Conservation (phyloP, 2,329 filamentous ascomycete species). For the Ceratocystis albifundus region DNA sequence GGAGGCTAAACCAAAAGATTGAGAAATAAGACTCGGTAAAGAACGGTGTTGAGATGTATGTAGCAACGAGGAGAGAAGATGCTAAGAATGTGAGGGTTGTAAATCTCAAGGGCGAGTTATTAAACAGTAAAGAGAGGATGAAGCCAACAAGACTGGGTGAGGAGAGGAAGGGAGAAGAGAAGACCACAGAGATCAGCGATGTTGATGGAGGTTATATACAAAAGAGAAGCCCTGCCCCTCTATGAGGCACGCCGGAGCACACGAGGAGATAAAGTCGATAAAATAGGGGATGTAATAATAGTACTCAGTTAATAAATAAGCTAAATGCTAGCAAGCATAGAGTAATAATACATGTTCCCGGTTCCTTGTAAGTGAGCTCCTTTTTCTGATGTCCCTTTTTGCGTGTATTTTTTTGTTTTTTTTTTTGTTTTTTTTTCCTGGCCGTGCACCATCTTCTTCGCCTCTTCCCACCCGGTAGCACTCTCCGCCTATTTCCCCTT, state of each 20-base stretch:
- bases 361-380: background rate
- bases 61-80: background rate
- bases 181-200: background rate
- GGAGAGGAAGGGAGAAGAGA: constrained; percentile 10
- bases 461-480: background rate
- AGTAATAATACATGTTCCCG: background rate
- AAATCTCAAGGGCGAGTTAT: constrained; percentile 11
- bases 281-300: background rate
- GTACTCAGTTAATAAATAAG: background rate
- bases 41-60: constrained; percentile 15
- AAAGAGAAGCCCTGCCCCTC: background rate
- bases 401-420: background rate
- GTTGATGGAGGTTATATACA: constrained; percentile 9
- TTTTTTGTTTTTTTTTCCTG: background rate
- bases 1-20: constrained; percentile 12
- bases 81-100: background rate
- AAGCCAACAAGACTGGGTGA: constrained; percentile 22
- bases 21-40: constrained; percentile 19
- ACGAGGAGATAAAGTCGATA: background rate
- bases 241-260: background rate
- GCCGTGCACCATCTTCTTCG: background rate
- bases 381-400: background rate
- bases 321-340: background rate
- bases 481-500: background rate
- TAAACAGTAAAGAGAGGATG: constrained; percentile 13